Base-by-base conservation (phyloP, 768 basidiomycete species). In the Naganishia antarctica region DNA sequence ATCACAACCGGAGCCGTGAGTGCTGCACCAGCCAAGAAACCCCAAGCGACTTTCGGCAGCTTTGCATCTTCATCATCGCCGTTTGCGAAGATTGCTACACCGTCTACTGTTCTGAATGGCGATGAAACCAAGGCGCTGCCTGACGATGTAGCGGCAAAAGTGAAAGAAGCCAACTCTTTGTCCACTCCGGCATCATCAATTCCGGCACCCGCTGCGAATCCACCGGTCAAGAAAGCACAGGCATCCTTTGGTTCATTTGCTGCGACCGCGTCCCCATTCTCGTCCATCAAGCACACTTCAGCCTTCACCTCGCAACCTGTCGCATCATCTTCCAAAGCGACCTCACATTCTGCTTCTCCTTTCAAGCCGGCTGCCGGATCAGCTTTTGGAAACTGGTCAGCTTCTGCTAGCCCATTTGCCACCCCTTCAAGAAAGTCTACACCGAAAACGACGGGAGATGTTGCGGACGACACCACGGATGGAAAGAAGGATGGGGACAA, bases 351-450 rank as follows among this genome's bases (percentile, higher is more conserved):
- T 11, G 41, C 57, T 9, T 48, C 60, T 11, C 45, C 65, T 5
- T 66, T 60, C 46, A 49, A 43, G 23, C 31, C 28, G n/a, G 40
- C 60, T 28, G 23, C 28, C 4, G 23, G 37, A 3, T 57, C 61
- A 3, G 31, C 63, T 21, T 64, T 63, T 4, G 53, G 58, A 13
- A 70, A 58, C 16, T 74, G 73, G 61, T 71, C 71, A 1, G 59
- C 60, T 9, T 68, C 69, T 12, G 63, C 69, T 9, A 70, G 68
- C 43, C 70, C 73, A 0, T 77, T 76, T 63, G 70, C 72, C 8
- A 64, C 66, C 3, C 66, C 66, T 5, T 34, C 41, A 21, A 60
- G 53, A 4, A 77, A 74, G 44, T 8, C 21, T 4, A 44, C 53
- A 21, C 40, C 62, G n/a, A 63, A 29, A 6, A 28, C 49, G 7